Evolutionary conservation across 1,139 yeast species (phyloP).

Genomic region (Geotrichum restrictum): DNA sequence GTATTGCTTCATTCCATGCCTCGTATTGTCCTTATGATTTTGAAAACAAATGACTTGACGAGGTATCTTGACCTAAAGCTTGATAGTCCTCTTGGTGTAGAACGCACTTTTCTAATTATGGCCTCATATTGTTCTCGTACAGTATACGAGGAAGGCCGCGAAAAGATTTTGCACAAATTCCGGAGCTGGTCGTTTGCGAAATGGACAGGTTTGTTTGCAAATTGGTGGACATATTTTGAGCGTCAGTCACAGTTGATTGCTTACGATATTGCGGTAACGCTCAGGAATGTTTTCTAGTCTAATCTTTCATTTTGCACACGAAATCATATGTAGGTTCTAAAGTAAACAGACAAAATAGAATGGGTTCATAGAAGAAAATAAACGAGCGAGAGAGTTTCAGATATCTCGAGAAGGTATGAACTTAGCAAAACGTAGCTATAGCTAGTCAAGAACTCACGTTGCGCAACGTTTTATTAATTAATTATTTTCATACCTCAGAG

Average conservation of each 20-base stretch:
- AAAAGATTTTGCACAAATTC: conserved; percentile 37
- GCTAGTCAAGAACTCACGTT: too few species aligned
- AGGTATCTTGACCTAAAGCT: conserved; percentile 81
- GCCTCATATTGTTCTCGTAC: conserved; percentile 84
- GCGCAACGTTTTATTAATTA: too few species aligned
- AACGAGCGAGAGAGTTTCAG: too few species aligned
- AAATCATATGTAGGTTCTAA: too few species aligned
- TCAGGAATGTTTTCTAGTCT: conserved; percentile 27
- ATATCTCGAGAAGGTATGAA: too few species aligned
- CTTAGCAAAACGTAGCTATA: too few species aligned
- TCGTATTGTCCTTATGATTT: conserved; percentile 71
- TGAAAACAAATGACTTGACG: conserved; percentile 92
- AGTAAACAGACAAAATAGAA: too few species aligned
- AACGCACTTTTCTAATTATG: conserved; percentile 81
- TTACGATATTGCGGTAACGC: conserved; percentile 49
- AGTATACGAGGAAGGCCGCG: conserved; percentile 63
- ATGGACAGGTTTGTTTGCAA: conserved; percentile 25
- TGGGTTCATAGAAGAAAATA: too few species aligned
- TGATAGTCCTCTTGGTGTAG: conserved; percentile 80
- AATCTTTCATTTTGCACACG: too few species aligned
- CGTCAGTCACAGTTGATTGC: conserved; percentile 52
- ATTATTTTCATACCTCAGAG: too few species aligned
- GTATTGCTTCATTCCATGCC: conserved; percentile 76
- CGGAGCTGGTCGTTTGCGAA: conserved; percentile 22
- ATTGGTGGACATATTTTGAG: conserved; percentile 52